These are phyloP conservation scores for Fonsecaea pugnacius DNA, from an alignment of 2,329 filamentous ascomycete genomes.

Conservation along the genomic window DNA sequence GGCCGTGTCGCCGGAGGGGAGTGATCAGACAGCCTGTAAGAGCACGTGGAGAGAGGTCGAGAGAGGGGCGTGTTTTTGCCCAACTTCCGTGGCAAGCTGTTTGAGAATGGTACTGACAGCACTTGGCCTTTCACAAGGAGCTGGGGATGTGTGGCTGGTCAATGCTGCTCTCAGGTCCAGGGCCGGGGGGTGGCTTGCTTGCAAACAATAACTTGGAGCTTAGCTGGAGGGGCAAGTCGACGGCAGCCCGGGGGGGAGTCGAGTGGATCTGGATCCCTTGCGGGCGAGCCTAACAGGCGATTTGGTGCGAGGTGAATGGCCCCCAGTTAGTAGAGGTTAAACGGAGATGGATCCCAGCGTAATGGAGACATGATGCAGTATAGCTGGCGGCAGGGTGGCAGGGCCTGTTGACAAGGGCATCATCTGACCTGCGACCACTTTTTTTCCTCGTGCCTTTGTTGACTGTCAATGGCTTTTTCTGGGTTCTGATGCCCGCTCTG, in stretches of 20 bases:
- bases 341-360: slow-evolving; percentile 28
- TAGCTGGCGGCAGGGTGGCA: slow-evolving; percentile 15
- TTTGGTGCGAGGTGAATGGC: slow-evolving; percentile 20
- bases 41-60: slow-evolving; percentile 26
- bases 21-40: slow-evolving; percentile 3
- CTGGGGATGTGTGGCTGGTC: slow-evolving; percentile 16
- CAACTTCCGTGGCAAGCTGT: slow-evolving; percentile 3
- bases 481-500: slow-evolving; percentile 15
- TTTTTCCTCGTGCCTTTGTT: slow-evolving; percentile 16
- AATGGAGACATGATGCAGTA: slow-evolving; percentile 25
- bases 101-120: background rate
- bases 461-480: slow-evolving; percentile 13
- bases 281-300: slow-evolving; percentile 24
- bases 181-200: slow-evolving; percentile 11
- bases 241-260: slow-evolving; percentile 15
- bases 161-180: background rate
- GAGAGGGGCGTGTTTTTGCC: slow-evolving; percentile 9
- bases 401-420: slow-evolving; percentile 26
- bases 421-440: slow-evolving; percentile 32
- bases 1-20: slow-evolving; percentile 11
- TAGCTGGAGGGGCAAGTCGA: slow-evolving; percentile 13
- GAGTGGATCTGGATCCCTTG: slow-evolving; percentile 20
- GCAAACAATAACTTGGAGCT: slow-evolving; percentile 10
- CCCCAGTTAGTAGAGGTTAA: slow-evolving; percentile 15
- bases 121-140: background rate